A percentile compares a stretch with the other conserved stretches of the same genome.
Conservation (phyloP, 352 stramenopile genomes). For the Peronospora belbahrii region DNA sequence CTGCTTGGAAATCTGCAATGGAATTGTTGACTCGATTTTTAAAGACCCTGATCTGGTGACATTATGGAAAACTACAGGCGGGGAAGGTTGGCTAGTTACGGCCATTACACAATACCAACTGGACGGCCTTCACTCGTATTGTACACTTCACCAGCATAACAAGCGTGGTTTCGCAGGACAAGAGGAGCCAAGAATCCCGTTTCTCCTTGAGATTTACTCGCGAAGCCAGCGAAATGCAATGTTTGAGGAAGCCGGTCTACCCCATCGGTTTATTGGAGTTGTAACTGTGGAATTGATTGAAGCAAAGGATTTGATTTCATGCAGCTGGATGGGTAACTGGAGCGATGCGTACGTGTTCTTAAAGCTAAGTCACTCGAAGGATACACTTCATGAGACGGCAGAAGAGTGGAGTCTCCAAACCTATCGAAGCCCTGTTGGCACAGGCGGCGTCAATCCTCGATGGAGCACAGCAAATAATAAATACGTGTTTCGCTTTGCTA, state of each 20-base stretch:
- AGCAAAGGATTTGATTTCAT: slow-evolving; percentile 60
- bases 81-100: slow-evolving; percentile 74
- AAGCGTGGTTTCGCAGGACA: slow-evolving; percentile 34
- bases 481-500: slow-evolving; percentile 68
- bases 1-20: slow-evolving; percentile 53
- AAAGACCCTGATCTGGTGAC: slow-evolving; percentile 47
- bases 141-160: slow-evolving; percentile 28
- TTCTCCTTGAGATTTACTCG: slow-evolving; percentile 59
- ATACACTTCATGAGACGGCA: slow-evolving; percentile 28
- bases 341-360: slow-evolving; percentile 77
- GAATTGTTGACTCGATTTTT: slow-evolving; percentile 54
- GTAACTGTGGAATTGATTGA: slow-evolving; percentile 65
- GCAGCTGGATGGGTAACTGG: slow-evolving; percentile 58
- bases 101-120: slow-evolving; percentile 74
- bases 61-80: slow-evolving; percentile 67
- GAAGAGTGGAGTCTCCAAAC: slow-evolving; percentile 70
- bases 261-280: slow-evolving; percentile 65
- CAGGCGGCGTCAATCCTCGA: slow-evolving; percentile 42
- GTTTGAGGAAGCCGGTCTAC: slow-evolving; percentile 66
- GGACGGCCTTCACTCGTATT: slow-evolving; percentile 56
- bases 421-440: slow-evolving; percentile 55
- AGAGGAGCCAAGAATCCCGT: slow-evolving; percentile 37
- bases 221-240: slow-evolving; percentile 71
- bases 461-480: slow-evolving; percentile 47
- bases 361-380: slow-evolving; percentile 32